phyloP scores from a whole-genome alignment of 192 early-diverging fungal species.

The Umbelopsis sp. region DNA sequence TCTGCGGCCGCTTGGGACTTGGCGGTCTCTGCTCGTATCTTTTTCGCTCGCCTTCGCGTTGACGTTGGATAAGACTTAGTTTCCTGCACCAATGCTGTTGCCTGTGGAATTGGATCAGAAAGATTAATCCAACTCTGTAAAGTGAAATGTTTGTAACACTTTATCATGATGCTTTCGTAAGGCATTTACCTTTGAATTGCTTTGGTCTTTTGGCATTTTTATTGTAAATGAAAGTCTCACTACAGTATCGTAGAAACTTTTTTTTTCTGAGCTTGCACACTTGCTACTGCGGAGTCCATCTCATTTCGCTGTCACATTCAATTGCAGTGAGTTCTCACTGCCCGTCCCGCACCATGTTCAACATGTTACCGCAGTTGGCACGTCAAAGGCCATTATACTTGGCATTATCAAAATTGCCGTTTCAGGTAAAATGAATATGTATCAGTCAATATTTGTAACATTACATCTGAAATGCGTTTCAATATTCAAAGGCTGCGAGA shows the following conservation, averaged over 20 bases:
- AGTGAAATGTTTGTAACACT: background rate
- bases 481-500: background rate
- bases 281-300: background rate
- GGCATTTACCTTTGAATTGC: background rate
- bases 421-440: background rate
- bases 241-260: background rate
- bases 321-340: background rate
- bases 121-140: background rate
- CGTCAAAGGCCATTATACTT: background rate
- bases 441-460: background rate
- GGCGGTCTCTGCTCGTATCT: background rate
- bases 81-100: background rate
- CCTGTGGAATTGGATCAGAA: background rate
- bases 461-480: background rate
- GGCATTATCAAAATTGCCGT: background rate
- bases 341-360: background rate
- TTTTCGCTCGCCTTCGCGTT: slow-evolving; percentile 7
- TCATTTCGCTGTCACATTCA: background rate
- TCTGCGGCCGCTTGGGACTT: too few relatives aligned
- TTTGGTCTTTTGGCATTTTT: background rate
- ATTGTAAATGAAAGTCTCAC: background rate
- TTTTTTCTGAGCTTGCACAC: background rate
- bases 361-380: background rate
- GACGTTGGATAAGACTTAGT: background rate
- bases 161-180: background rate